These are phyloP conservation scores for Carpinus viminea DNA, from an alignment of 306 rosid species.

Conservation along the genomic window DNA sequence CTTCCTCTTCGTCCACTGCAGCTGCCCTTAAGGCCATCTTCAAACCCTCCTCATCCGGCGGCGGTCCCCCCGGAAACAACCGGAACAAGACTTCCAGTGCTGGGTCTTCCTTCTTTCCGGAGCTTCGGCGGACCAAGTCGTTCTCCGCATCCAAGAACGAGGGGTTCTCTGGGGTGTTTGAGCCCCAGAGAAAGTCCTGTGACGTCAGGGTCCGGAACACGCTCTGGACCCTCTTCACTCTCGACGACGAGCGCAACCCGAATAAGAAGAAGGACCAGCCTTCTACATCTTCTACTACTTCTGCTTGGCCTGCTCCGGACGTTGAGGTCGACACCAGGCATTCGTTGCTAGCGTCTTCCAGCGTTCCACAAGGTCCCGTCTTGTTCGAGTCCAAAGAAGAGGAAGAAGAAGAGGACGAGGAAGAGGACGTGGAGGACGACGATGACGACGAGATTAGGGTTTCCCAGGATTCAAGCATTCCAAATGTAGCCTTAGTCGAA, in stretches of 20 bases:
- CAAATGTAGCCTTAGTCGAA: slow-evolving; percentile 49
- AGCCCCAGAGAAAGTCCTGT: slow-evolving; percentile 91
- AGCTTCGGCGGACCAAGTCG: slow-evolving; percentile 93
- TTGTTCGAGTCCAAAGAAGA: slow-evolving; percentile 57
- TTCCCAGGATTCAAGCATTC: slow-evolving; percentile 39
- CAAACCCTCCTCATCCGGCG: slow-evolving; percentile 46
- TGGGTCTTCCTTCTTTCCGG: slow-evolving; percentile 58
- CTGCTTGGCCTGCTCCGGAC: slow-evolving; percentile 17
- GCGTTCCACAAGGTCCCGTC: slow-evolving; percentile 53
- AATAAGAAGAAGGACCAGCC: slow-evolving; percentile 39
- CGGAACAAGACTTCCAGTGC: slow-evolving; percentile 34
- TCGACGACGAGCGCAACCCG: slow-evolving; percentile 71
- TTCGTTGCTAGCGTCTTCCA: slow-evolving; percentile 34
- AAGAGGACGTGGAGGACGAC: slow-evolving; percentile 18
- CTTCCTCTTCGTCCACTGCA: slow-evolving; percentile 81
- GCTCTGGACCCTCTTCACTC: slow-evolving; percentile 66
- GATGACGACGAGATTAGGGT: slow-evolving; percentile 41
- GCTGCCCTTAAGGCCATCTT: slow-evolving; percentile 91
- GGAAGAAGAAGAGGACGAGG: slow-evolving; percentile 32
- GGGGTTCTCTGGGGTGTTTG: slow-evolving; percentile 74
- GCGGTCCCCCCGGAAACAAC: slow-evolving; percentile 17
- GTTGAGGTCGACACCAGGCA: slow-evolving; percentile 44
- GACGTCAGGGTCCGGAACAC: slow-evolving; percentile 91
- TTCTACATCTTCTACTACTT: neutral
- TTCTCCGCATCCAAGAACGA: slow-evolving; percentile 96